Conservation (phyloP, 352 stramenopile genomes). For the Phytophthora kernoviae region DNA sequence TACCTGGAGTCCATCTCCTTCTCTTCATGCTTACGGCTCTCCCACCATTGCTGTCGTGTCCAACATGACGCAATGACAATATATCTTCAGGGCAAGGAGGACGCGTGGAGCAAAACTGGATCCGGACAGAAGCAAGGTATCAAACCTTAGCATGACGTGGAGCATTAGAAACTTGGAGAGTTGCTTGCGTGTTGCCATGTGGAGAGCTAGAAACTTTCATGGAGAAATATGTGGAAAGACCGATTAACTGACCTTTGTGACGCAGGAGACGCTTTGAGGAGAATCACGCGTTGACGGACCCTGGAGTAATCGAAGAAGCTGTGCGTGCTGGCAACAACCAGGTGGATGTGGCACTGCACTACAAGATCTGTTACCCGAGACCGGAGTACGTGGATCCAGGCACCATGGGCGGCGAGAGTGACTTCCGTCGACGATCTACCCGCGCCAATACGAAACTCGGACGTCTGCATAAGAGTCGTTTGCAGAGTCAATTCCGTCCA, state of each 20-base stretch:
- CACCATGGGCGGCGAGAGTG: slow-evolving; percentile 73
- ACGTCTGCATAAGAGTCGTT: slow-evolving; percentile 43
- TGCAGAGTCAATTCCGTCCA: slow-evolving; percentile 57
- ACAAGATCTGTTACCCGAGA: slow-evolving; percentile 85
- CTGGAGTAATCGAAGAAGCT: slow-evolving; percentile 47
- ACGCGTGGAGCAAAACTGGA: slow-evolving; percentile 63
- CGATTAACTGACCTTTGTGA: slow-evolving; percentile 9
- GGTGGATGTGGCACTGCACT: slow-evolving; percentile 81
- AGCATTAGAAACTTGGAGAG: neutral
- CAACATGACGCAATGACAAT: slow-evolving; percentile 7
- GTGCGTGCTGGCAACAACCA: slow-evolving; percentile 67
- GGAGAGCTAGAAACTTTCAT: slow-evolving; percentile 22
- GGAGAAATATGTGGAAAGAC: slow-evolving; percentile 23
- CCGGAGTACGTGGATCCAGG: slow-evolving; percentile 79
- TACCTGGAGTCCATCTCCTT: slow-evolving; percentile 6
- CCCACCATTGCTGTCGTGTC: slow-evolving; percentile 8
- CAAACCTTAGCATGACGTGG: neutral
- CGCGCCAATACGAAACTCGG: slow-evolving; percentile 57
- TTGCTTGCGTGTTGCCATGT: slow-evolving; percentile 2
- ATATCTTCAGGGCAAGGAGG: slow-evolving; percentile 63
- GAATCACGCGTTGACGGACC: slow-evolving; percentile 43
- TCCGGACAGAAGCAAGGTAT: slow-evolving; percentile 68
- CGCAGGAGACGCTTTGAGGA: slow-evolving; percentile 68
- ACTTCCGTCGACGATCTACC: slow-evolving; percentile 67
- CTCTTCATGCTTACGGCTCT: slow-evolving; percentile 6